These are phyloP conservation scores for Suhomyces vadensis DNA, from an alignment of 805 yeast species.

Conservation along the genomic window DNA sequence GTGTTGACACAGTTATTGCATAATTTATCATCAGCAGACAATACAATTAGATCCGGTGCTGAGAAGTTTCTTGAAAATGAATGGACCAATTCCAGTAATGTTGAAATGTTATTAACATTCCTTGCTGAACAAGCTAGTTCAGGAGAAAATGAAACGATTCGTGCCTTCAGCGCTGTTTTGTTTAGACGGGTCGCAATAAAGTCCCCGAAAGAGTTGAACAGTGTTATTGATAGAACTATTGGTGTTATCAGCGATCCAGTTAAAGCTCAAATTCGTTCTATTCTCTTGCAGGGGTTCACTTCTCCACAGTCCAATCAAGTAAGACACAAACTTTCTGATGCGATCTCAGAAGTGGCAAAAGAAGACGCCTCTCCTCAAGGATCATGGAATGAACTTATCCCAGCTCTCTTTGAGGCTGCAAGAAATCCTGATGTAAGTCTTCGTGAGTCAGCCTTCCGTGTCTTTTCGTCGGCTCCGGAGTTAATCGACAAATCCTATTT, in stretches of 20 bases:
- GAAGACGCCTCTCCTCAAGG: constrained; percentile 53
- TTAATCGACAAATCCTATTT: constrained; percentile 63
- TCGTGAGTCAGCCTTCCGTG: constrained; percentile 89
- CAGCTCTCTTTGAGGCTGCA: constrained; percentile 69
- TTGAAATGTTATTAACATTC: constrained; percentile 70
- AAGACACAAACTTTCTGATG: constrained; percentile 91
- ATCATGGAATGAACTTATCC: constrained; percentile 78
- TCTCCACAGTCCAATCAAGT: constrained; percentile 69
- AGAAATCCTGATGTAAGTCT: constrained; percentile 57
- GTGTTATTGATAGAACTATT: constrained; percentile 74
- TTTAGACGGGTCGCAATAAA: constrained; percentile 84
- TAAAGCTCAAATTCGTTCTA: constrained; percentile 59
- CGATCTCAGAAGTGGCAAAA: constrained; percentile 88
- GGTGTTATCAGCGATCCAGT: constrained; percentile 65
- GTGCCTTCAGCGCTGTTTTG: constrained; percentile 81
- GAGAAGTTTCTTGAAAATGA: constrained; percentile 70
- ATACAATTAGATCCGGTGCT: constrained; percentile 71
- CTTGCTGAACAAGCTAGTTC: constrained; percentile 75
- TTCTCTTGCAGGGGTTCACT: constrained; percentile 72
- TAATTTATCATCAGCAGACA: constrained; percentile 73
- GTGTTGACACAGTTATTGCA: constrained; percentile 57
- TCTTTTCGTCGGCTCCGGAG: constrained; percentile 81
- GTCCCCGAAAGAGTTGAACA: constrained; percentile 64
- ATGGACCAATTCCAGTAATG: constrained; percentile 71
- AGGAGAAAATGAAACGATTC: constrained; percentile 59